Evolutionary conservation across 345 rosid genomes (phyloP).

Genomic region (Firmiana major): DNA sequence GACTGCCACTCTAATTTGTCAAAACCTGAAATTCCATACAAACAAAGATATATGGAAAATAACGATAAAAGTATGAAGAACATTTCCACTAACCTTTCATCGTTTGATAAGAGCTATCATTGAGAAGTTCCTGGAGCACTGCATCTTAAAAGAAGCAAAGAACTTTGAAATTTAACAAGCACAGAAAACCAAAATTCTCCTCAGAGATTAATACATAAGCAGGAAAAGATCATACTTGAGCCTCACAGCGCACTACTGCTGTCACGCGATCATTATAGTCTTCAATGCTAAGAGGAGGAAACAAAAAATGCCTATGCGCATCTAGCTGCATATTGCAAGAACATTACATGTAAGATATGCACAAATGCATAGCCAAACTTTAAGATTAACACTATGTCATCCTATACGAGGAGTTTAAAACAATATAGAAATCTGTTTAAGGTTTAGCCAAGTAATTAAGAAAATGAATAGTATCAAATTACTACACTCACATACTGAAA

Average conservation of each 20-base stretch:
- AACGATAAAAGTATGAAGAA: not conserved
- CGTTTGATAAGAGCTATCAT: slow-evolving; percentile 50
- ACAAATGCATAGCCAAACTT: too few species aligned
- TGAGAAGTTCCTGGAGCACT: slow-evolving; percentile 70
- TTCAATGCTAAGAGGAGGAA: slow-evolving; percentile 76
- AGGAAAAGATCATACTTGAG: slow-evolving; percentile 53
- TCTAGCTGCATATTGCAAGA: slow-evolving; percentile 49
- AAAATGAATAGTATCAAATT: too few species aligned
- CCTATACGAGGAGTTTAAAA: too few species aligned
- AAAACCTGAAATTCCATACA: not conserved
- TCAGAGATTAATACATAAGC: not conserved
- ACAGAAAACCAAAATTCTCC: not conserved
- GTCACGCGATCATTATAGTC: slow-evolving; percentile 72
- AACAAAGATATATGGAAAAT: not conserved
- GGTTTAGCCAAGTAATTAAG: too few species aligned
- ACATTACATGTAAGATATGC: slow-evolving; percentile 11
- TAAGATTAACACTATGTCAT: too few species aligned
- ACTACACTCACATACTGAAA: too few species aligned
- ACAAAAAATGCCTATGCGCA: slow-evolving; percentile 84
- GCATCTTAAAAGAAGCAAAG: slow-evolving; percentile 55
- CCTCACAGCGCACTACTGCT: slow-evolving; percentile 87
- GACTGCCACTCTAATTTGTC: not conserved
- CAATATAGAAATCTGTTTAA: too few species aligned
- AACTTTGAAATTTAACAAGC: slow-evolving; percentile 5
- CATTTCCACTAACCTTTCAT: slow-evolving; percentile 60